Conservation (phyloP, 2,329 filamentous ascomycete species). For the Aspergillus sp. region DNA sequence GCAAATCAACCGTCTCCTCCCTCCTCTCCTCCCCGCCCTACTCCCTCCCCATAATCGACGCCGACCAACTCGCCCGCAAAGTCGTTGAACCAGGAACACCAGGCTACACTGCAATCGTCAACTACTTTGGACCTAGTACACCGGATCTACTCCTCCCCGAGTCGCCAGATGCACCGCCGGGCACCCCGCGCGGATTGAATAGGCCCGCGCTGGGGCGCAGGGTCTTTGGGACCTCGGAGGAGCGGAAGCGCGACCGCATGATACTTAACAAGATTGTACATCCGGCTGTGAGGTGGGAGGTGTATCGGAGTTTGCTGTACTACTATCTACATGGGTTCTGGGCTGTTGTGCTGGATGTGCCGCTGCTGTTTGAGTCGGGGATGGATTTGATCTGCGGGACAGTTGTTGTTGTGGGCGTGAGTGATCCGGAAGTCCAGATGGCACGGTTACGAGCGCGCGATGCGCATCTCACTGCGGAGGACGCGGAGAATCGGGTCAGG, state of each 20-base stretch:
- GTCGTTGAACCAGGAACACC: conserved; percentile 90
- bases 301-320: conserved; percentile 71
- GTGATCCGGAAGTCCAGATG: conserved; percentile 80
- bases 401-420: conserved; percentile 83
- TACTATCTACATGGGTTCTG: conserved; percentile 75
- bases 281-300: conserved; percentile 79
- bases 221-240: conserved; percentile 79
- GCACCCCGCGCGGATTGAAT: conserved; percentile 66
- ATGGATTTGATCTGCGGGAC: conserved; percentile 84
- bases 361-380: conserved; percentile 83
- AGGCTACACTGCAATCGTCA: conserved; percentile 79
- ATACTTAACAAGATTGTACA: conserved; percentile 90
- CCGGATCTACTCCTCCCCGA: conserved; percentile 76
- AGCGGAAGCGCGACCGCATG: conserved; percentile 68
- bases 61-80: conserved; percentile 85
- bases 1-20: conserved; percentile 91
- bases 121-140: conserved; percentile 76
- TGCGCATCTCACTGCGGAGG: conserved; percentile 73
- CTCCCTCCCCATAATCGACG: conserved; percentile 87
- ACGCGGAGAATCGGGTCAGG: conserved; percentile 80
- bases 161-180: conserved; percentile 38
- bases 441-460: conserved; percentile 72
- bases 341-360: conserved; percentile 91
- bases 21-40: conserved; percentile 79
- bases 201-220: conserved; percentile 78